phyloP scores from a whole-genome alignment of 306 rosid genomes.

The Pyrus betulifolia region DNA sequence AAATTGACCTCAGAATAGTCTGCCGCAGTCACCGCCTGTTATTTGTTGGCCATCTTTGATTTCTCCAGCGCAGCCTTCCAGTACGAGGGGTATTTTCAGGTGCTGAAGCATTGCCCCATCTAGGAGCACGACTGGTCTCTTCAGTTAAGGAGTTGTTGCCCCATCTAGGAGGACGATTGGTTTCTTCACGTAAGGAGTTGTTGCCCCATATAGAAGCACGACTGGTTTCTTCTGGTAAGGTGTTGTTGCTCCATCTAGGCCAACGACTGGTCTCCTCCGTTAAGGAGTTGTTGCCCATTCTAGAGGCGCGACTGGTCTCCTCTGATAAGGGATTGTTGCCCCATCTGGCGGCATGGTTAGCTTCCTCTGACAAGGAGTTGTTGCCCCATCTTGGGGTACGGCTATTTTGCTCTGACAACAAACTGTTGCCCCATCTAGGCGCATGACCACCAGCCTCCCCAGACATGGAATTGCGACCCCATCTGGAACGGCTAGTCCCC shows the following conservation, averaged over 20 bases:
- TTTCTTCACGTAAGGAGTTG: not conserved
- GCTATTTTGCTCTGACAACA: not conserved
- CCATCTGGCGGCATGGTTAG: not conserved
- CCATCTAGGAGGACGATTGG: not conserved
- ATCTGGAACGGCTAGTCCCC: conserved; percentile 24
- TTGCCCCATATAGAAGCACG: conserved; percentile 9
- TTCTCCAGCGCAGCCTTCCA: conserved; percentile 45
- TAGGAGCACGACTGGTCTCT: conserved; percentile 16
- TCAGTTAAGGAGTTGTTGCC: conserved; percentile 15
- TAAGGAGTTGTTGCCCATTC: conserved; percentile 15
- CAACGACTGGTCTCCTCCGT: conserved; percentile 4
- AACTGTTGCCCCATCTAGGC: conserved; percentile 35
- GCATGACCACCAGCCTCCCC: conserved; percentile 17
- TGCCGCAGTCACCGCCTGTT: conserved; percentile 17
- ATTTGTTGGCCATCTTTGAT: conserved; percentile 45
- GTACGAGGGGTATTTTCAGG: conserved; percentile 19
- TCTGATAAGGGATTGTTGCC: conserved; percentile 7
- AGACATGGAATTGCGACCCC: conserved; percentile 19
- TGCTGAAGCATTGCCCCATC: conserved; percentile 32
- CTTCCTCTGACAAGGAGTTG: not conserved
- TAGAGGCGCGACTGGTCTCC: not conserved
- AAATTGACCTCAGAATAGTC: conserved; percentile 10
- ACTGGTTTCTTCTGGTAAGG: not conserved
- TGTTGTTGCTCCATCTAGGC: conserved; percentile 11
- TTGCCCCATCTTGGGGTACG: conserved; percentile 14